Evolutionary conservation across 768 basidiomycete species (phyloP).

Genomic region (Steccherinum ochraceum): DNA sequence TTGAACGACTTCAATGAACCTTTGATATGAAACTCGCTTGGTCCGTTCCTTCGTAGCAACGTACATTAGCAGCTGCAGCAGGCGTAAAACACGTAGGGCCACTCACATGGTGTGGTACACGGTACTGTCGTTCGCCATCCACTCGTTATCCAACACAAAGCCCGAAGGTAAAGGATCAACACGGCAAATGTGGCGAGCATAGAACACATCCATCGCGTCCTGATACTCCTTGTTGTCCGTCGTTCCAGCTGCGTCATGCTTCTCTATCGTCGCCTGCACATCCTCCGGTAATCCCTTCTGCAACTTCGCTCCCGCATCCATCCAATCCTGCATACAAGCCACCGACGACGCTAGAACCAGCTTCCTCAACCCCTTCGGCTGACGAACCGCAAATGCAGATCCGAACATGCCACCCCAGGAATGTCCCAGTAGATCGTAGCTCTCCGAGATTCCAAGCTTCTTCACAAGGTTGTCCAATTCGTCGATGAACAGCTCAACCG

Average conservation of each 20-base stretch:
- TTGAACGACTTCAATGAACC: conserved; percentile 41
- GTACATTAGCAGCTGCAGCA: background rate
- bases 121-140: conserved; percentile 37
- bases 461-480: conserved; percentile 45
- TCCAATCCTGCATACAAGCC: conserved; percentile 37
- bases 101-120: conserved; percentile 43
- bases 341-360: conserved; percentile 38
- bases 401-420: conserved; percentile 56
- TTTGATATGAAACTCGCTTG: conserved; percentile 32
- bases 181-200: conserved; percentile 36
- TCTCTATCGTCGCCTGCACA: conserved; percentile 15
- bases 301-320: conserved; percentile 25
- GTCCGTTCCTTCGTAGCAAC: conserved; percentile 17
- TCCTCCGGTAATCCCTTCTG: conserved; percentile 34
- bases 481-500: conserved; percentile 42
- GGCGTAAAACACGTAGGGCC: background rate
- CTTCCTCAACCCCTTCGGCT: conserved; percentile 38
- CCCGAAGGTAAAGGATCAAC: conserved; percentile 39
- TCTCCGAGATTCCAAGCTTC: conserved; percentile 31
- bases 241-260: conserved; percentile 40
- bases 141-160: conserved; percentile 26
- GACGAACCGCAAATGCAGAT: conserved; percentile 31
- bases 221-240: conserved; percentile 39
- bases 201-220: conserved; percentile 35
- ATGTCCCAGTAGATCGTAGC: conserved; percentile 44